These are phyloP conservation scores for Phytopythium cucurbitacearum DNA, from an alignment of 352 stramenopile genomes.

Conservation along the genomic window DNA sequence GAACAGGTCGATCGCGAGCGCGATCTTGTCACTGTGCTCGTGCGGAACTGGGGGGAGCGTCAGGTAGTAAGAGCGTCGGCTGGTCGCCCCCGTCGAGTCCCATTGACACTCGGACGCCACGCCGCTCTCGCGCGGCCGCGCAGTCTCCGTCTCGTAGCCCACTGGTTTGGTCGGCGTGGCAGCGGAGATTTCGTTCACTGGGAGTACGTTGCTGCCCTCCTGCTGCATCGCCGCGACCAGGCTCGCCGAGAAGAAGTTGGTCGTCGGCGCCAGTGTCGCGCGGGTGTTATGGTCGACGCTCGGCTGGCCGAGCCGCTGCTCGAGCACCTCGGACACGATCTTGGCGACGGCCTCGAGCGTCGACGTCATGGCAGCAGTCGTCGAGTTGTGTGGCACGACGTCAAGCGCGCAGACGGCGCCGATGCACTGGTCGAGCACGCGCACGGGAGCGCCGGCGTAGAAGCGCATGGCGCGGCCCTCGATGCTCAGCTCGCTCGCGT, in stretches of 20 bases:
- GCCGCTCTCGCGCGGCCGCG: no score
- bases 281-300: conserved; percentile 8
- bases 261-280: not conserved
- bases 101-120: conserved; percentile 2
- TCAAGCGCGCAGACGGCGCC: conserved; percentile 69
- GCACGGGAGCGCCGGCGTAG: conserved; percentile 58
- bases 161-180: no score
- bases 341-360: conserved; percentile 74
- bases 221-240: conserved; percentile 4
- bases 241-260: conserved; percentile 1
- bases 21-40: conserved; percentile 54
- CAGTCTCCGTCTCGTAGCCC: not conserved
- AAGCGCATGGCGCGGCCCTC: conserved; percentile 43
- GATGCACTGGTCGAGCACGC: conserved; percentile 53
- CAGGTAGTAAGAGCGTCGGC: conserved; percentile 25
- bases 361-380: conserved; percentile 50
- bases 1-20: conserved; percentile 59
- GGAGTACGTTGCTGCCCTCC: not conserved
- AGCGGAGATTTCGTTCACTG: no score
- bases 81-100: not conserved
- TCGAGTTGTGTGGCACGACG: conserved; percentile 35
- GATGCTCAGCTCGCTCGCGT: conserved; percentile 45
- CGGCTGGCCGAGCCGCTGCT: conserved; percentile 43
- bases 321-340: conserved; percentile 79
- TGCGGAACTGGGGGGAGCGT: conserved; percentile 26